Base-by-base conservation (phyloP, 768 basidiomycete genomes). In the Chiua virens region DNA sequence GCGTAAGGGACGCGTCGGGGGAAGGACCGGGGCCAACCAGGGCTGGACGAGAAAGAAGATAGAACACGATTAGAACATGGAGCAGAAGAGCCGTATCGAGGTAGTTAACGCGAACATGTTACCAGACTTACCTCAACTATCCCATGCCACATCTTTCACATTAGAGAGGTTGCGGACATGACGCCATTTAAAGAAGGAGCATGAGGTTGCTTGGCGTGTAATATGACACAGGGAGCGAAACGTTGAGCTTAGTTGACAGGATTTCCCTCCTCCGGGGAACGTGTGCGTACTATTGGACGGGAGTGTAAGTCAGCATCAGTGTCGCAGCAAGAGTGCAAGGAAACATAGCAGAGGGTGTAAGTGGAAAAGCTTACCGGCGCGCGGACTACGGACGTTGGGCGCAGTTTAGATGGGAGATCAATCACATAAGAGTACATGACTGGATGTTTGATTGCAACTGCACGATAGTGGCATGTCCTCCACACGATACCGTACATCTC, bases 341-440 rank as follows among this genome's bases (percentile, higher is more conserved):
- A 34, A 34, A 34, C 34, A 34, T 17, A 18, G 13, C 17, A 21
- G 14, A 32, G 5, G 18, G 37, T 21, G 35, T n/a, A 17, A 36
- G 11, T 25, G 7, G 18, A n/a, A 32, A 22, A 48, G 10, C 34
- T 34, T 34, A 34, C 34, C 15, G 6, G 34, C 6, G n/a, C 4
- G 8, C 10, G 8, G 17, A 34, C 10, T 39, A 40, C 38, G 42
- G 48, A 14, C 7, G 22, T 56, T 47, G 39, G 21, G 48, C 42
- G 54, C 18, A 10, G 21, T 37, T 60, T 52, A 52, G 47, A 56
- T 45, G 45, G 22, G n/a, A 34, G 10, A 44, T 15, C 13, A 5
- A 39, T 52, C 53, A 44, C 52, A 45, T 47, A 63, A 63, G 57
- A 13, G 15, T 35, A 44, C 47, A 50, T 56, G 59, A n/a, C 18